Conservation (phyloP, 2,329 filamentous ascomycete genomes). For the Dothidotthia symphoricarpi region DNA sequence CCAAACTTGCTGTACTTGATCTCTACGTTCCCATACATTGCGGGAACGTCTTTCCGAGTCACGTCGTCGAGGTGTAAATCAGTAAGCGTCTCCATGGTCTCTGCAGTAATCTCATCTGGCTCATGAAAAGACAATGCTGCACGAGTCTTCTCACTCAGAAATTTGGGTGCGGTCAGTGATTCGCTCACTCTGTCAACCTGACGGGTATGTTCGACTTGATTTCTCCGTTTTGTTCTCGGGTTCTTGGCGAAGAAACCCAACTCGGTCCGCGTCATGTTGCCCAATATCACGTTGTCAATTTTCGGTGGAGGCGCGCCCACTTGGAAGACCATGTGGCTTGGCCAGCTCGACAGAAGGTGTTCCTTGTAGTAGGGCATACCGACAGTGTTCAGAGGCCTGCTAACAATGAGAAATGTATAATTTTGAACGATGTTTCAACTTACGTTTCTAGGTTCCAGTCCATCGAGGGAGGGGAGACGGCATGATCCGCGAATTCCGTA, state of each 20-base stretch:
- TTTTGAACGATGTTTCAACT: conserved; percentile 41
- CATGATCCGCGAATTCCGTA: conserved; percentile 67
- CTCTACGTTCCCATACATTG: conserved; percentile 89
- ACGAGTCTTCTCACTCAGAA: conserved; percentile 88
- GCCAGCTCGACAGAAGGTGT: conserved; percentile 82
- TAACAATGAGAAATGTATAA: conserved; percentile 5
- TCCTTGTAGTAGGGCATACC: conserved; percentile 96
- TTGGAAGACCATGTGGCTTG: conserved; percentile 77
- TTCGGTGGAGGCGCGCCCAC: conserved; percentile 78
- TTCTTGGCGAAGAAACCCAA: conserved; percentile 78
- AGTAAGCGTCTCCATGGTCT: conserved; percentile 66
- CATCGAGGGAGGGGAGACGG: conserved; percentile 58
- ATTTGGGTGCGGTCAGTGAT: conserved; percentile 76
- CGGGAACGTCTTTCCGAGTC: conserved; percentile 75
- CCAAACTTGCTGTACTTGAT: conserved; percentile 99
- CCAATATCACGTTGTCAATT: conserved; percentile 68
- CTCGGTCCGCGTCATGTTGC: conserved; percentile 67
- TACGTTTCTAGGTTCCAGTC: conserved; percentile 72
- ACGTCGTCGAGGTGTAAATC: conserved; percentile 68
- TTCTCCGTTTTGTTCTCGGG: conserved; percentile 68
- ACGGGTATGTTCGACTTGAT: conserved; percentile 79
- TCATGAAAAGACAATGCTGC: conserved; percentile 50
- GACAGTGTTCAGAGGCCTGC: conserved; percentile 74
- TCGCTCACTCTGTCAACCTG: conserved; percentile 57
- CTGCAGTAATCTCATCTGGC: conserved; percentile 31